phyloP scores from a whole-genome alignment of 768 basidiomycete species.

The Phanerochaete carnosa region DNA sequence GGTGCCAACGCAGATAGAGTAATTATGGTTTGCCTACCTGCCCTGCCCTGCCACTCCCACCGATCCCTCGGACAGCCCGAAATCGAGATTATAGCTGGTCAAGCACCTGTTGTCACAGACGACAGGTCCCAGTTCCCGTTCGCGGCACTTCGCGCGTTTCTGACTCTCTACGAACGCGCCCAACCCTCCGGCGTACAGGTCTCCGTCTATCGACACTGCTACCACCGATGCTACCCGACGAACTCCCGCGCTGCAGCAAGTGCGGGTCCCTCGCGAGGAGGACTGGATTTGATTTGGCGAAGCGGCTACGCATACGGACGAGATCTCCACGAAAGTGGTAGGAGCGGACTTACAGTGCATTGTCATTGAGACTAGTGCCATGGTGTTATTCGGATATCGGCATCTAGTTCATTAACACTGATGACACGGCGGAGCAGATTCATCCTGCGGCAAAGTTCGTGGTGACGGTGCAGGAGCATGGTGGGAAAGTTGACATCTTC shows the following conservation, averaged over 20 bases:
- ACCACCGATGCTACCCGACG: slow-evolving; percentile 17
- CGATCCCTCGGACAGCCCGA: background rate
- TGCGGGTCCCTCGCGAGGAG: slow-evolving; percentile 32
- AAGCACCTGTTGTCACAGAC: background rate
- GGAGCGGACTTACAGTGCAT: slow-evolving; percentile 33
- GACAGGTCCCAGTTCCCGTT: background rate
- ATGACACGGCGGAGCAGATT: background rate
- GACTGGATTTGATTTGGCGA: slow-evolving; percentile 43
- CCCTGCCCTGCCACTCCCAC: background rate
- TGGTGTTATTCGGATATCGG: slow-evolving; percentile 22
- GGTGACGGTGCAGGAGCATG: slow-evolving; percentile 19
- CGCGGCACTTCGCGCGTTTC: background rate
- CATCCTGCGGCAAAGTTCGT: slow-evolving; percentile 30
- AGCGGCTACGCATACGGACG: slow-evolving; percentile 22
- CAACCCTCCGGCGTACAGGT: slow-evolving; percentile 44
- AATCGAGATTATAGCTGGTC: background rate
- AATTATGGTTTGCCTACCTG: slow-evolving; percentile 16
- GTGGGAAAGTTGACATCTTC: slow-evolving; percentile 35
- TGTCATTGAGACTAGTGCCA: slow-evolving; percentile 38
- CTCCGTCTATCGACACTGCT: slow-evolving; percentile 23
- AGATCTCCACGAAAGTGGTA: slow-evolving; percentile 24
- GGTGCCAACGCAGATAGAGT: slow-evolving; percentile 35
- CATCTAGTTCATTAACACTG: slow-evolving; percentile 5
- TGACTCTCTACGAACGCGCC: slow-evolving; percentile 26
- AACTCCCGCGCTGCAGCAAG: slow-evolving; percentile 28